phyloP scores from a whole-genome alignment of 108 stramenopile genomes.

The Aurantiochytrium sp. region DNA sequence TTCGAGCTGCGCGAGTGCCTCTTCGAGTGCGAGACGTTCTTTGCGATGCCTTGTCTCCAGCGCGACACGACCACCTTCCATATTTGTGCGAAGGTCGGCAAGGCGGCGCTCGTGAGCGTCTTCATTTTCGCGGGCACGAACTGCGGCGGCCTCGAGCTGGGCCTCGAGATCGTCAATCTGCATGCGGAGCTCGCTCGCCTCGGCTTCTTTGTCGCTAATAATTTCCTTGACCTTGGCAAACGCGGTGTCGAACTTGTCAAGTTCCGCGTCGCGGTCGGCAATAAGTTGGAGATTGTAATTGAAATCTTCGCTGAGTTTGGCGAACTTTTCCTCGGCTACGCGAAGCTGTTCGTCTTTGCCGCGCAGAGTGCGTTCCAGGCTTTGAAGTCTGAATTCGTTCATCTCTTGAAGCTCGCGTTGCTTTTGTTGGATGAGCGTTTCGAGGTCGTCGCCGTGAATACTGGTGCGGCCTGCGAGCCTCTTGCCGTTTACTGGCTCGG shows the following conservation, averaged over 20 bases:
- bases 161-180: not conserved
- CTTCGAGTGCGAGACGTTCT: slow-evolving; percentile 20
- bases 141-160: not conserved
- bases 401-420: slow-evolving; percentile 7
- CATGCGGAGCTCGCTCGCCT: not conserved
- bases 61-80: slow-evolving; percentile 26
- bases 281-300: not conserved
- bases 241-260: not conserved
- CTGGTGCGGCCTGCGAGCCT: not conserved
- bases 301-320: not conserved
- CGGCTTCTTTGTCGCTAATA: not conserved
- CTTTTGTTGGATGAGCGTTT: not conserved
- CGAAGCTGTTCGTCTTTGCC: not conserved
- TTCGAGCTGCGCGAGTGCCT: slow-evolving; percentile 17
- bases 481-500: not conserved
- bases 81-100: slow-evolving; percentile 24
- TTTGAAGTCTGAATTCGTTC: not conserved
- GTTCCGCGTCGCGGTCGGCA: not conserved
- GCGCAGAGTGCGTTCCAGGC: not conserved
- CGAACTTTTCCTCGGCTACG: not conserved
- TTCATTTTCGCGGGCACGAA: not conserved
- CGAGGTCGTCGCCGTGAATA: not conserved
- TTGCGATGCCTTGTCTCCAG: slow-evolving; percentile 18
- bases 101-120: slow-evolving; percentile 6
- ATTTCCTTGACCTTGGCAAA: not conserved